A percentile compares a stretch with the other conserved stretches of the same genome.
Conservation (phyloP, 2,329 filamentous ascomycete genomes). For the Pseudogymnoascus sp. region DNA sequence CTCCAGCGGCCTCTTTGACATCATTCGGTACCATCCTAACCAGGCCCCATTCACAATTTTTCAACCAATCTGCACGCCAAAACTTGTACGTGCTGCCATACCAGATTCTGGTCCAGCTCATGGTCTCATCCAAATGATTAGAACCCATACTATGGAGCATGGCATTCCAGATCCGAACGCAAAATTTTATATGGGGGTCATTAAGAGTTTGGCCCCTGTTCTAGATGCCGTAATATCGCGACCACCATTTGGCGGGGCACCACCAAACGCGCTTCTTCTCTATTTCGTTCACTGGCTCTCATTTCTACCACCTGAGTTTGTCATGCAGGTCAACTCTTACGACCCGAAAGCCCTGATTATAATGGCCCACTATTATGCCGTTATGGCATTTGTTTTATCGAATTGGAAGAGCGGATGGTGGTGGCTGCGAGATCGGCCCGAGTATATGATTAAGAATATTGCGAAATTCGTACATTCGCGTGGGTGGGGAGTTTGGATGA, state of each 20-base stretch:
- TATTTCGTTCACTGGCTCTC: constrained; percentile 19
- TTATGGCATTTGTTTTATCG: constrained; percentile 13
- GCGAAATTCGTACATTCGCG: constrained; percentile 1
- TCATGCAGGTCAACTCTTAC: constrained; percentile 13
- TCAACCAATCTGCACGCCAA: constrained; percentile 10
- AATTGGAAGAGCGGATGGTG: constrained; percentile 15
- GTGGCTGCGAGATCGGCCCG: constrained; percentile 19
- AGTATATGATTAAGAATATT: constrained; percentile 19
- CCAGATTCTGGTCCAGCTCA: constrained; percentile 14
- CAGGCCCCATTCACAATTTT: constrained; percentile 9
- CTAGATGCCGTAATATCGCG: neutral
- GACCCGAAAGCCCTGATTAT: constrained; percentile 18
- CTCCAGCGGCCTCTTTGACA: constrained; percentile 14
- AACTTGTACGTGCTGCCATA: constrained; percentile 10
- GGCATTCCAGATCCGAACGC: neutral
- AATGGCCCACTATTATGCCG: constrained; percentile 19
- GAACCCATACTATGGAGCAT: neutral
- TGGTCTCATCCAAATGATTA: neutral
- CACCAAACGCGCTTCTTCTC: constrained; percentile 14
- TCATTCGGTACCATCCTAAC: constrained; percentile 12
- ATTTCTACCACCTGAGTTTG: constrained; percentile 15
- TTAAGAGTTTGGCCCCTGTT: neutral
- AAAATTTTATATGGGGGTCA: neutral
- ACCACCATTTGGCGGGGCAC: neutral
- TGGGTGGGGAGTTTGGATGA: constrained; percentile 16